Evolutionary conservation across 306 rosid genomes (phyloP), one percentile per base, ranked within the genome.

Genomic region (Ormosia emarginata): DNA sequence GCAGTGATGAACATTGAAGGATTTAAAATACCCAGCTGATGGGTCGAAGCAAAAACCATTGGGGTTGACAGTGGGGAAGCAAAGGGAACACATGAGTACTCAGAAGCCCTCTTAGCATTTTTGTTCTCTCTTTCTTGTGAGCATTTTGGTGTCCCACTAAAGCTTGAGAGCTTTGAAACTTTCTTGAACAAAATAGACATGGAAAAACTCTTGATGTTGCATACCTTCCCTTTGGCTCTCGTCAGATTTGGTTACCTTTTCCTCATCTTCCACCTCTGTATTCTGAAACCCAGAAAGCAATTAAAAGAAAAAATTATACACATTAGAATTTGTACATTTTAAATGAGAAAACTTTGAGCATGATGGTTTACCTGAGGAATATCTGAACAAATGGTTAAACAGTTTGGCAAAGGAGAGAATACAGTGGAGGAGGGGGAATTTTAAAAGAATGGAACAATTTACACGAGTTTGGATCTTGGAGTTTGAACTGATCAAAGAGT

Each of bases 101-200:
- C 87, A 13, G 79, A 84, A 11, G 61, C 71, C 39, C 88, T 86
- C 82, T 90, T 92, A 3, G 94, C 92, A 43, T 86, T 89, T 62
- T 93, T 2, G 80, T 92, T 75, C 98, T 87, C 75, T 92, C 98
- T 44, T 87, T 94, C 80, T 91, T 94, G 90, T 94, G 98, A 63
- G 95, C 97, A 72, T 94, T 94, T 89, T 94, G n/a, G n/a, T n/a
- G n/a, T n/a, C n/a, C n/a, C n/a, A n/a, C n/a, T 66, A 92, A 81
- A 18, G 98, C 97, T 80, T 94, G 98, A 64, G 97, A 94, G 71
- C 92, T 94, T 82, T 85, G 86, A 34, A 92, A 94, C 67, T 87
- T 90, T 88, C 95, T 94, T 80, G 97, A 81, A 68, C 98, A 92
- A 79, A 94, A 91, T 32, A 74, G 64, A 73, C 98, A 94, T 2